phyloP scores from a whole-genome alignment of 768 basidiomycete species.

The Termitomyces heimii region DNA sequence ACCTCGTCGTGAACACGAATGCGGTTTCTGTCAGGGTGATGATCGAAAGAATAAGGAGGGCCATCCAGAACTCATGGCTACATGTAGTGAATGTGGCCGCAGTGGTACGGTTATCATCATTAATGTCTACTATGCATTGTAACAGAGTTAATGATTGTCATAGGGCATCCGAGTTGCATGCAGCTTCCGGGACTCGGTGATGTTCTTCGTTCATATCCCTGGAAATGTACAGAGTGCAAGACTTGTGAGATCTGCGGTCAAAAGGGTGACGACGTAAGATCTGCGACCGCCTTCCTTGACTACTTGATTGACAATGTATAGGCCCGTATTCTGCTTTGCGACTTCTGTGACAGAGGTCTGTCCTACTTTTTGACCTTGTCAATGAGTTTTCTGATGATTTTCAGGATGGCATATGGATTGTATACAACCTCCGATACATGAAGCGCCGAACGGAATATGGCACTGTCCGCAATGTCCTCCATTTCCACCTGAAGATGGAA shows the following conservation, averaged over 20 bases:
- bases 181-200: slow-evolving; percentile 51
- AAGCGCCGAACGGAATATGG: slow-evolving; percentile 75
- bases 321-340: slow-evolving; percentile 85
- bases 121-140: neutral
- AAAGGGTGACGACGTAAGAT: slow-evolving; percentile 85
- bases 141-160: slow-evolving; percentile 1
- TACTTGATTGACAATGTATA: slow-evolving; percentile 25
- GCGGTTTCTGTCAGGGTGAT: slow-evolving; percentile 75
- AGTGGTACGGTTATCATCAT: slow-evolving; percentile 51
- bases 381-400: slow-evolving; percentile 4
- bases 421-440: slow-evolving; percentile 62
- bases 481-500: slow-evolving; percentile 16
- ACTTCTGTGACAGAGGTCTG: slow-evolving; percentile 86
- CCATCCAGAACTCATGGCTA: slow-evolving; percentile 62
- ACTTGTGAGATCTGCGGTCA: slow-evolving; percentile 80
- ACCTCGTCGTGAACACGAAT: slow-evolving; percentile 52
- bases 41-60: slow-evolving; percentile 52
- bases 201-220: slow-evolving; percentile 65
- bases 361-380: slow-evolving; percentile 3
- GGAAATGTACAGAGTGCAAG: slow-evolving; percentile 92
- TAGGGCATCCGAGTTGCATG: slow-evolving; percentile 89
- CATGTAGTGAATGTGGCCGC: slow-evolving; percentile 77
- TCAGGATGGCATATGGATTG: slow-evolving; percentile 85
- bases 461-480: slow-evolving; percentile 62
- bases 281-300: neutral